These are phyloP conservation scores for Eimeria necatrix DNA, from an alignment of 169 alveolate genomes.

Conservation along the genomic window DNA sequence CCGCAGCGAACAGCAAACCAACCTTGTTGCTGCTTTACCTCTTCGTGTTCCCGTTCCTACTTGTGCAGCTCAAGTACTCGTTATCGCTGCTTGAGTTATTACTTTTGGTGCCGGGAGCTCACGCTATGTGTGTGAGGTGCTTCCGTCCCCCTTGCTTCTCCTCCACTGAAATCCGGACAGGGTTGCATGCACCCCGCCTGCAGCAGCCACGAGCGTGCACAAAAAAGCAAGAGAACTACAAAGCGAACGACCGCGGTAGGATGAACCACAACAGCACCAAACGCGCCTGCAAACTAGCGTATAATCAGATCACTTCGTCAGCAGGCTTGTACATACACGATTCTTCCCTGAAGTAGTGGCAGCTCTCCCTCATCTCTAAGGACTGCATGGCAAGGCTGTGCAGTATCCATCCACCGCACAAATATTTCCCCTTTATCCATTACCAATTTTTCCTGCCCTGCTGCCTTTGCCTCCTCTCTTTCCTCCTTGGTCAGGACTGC, in stretches of 20 bases:
- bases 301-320: too few relatives aligned
- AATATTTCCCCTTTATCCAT: slow-evolving; percentile 30
- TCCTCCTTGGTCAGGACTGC: neutral
- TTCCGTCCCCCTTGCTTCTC: slow-evolving; percentile 76
- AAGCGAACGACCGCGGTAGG: neutral
- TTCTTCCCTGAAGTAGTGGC: slow-evolving; percentile 34
- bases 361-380: slow-evolving; percentile 37
- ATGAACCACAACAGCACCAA: too few relatives aligned
- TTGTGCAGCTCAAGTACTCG: neutral
- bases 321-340: neutral
- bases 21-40: neutral
- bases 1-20: neutral
- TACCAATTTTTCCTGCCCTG: neutral
- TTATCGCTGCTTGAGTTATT: neutral
- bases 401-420: slow-evolving; percentile 14
- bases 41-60: neutral
- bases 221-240: neutral
- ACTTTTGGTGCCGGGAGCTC: neutral
- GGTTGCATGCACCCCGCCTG: slow-evolving; percentile 67
- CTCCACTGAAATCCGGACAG: slow-evolving; percentile 67
- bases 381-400: slow-evolving; percentile 59
- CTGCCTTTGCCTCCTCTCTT: neutral
- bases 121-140: slow-evolving; percentile 70
- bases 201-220: neutral
- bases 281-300: too few relatives aligned